Conservation (phyloP, 108 stramenopile genomes). For the Fistulifera pelliculosa region DNA sequence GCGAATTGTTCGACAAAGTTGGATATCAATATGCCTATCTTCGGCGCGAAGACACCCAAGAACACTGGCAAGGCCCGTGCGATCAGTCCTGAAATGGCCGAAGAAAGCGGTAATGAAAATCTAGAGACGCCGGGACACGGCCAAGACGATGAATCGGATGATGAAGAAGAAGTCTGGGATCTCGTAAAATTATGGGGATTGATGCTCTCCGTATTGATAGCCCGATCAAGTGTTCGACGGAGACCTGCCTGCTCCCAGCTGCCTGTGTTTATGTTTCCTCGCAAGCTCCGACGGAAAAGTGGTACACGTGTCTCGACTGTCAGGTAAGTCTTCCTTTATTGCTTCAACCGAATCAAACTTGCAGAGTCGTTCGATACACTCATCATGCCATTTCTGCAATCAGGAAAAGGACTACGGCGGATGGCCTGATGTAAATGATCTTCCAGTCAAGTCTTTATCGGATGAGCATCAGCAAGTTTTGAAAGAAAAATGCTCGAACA, state of each 20-base stretch:
- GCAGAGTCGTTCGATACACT: neutral
- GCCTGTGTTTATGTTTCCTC: constrained; percentile 40
- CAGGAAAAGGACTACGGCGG: constrained; percentile 31
- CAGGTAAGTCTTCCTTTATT: constrained; percentile 11
- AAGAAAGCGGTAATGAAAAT: neutral
- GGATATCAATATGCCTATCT: constrained; percentile 9
- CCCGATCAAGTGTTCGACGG: constrained; percentile 22
- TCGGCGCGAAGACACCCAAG: no score
- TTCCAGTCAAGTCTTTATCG: constrained; percentile 12
- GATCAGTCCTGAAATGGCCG: no score
- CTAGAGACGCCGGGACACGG: neutral
- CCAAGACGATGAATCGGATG: constrained; percentile 19
- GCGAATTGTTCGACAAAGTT: constrained; percentile 9
- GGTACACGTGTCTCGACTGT: constrained; percentile 54
- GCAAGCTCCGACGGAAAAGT: constrained; percentile 32
- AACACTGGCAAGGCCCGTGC: no score
- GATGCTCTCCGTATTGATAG: constrained; percentile 5
- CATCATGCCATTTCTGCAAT: neutral
- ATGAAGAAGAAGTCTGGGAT: constrained; percentile 50
- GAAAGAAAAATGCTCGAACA: constrained; percentile 9
- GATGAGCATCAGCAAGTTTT: constrained; percentile 7
- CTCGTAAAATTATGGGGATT: constrained; percentile 28
- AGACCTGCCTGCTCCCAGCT: constrained; percentile 27
- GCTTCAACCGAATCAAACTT: constrained; percentile 1
- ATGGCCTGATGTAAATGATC: constrained; percentile 22